Evolutionary conservation across 1,284 basidiomycete genomes (phyloP).

Genomic region (Boletus mariae): DNA sequence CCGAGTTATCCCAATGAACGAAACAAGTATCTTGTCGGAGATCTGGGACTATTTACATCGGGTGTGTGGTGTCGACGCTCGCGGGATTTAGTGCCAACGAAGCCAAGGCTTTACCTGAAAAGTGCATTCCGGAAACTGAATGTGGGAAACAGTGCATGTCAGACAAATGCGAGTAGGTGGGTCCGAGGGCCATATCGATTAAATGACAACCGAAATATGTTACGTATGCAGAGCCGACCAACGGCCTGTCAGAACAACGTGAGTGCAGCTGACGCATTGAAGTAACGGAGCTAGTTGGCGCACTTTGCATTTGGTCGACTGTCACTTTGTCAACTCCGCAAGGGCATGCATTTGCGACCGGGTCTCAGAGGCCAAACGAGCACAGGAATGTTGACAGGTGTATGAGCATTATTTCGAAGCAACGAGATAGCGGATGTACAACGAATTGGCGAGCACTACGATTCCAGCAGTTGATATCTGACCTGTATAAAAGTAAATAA

Average conservation of each 20-base stretch:
- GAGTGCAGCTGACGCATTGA: conserved; percentile 28
- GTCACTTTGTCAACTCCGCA: conserved; percentile 30
- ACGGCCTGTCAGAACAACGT: conserved; percentile 29
- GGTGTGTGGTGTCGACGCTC: conserved; percentile 36
- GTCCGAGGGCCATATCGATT: conserved; percentile 39
- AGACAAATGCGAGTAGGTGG: conserved; percentile 35
- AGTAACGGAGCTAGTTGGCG: conserved; percentile 32
- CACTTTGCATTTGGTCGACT: conserved; percentile 34
- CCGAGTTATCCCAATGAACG: conserved; percentile 36
- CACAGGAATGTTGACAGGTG: conserved; percentile 22
- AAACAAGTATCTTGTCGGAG: conserved; percentile 37
- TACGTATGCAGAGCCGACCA: conserved; percentile 29
- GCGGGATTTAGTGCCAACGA: conserved; percentile 35
- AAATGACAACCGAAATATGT: conserved; percentile 36
- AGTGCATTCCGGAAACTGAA: conserved; percentile 18
- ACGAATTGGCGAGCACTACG: conserved; percentile 26
- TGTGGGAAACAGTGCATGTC: conserved; percentile 35
- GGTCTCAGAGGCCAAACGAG: conserved; percentile 26
- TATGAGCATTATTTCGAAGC: conserved; percentile 23
- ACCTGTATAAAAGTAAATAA: conserved; percentile 12
- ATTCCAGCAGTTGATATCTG: conserved; percentile 20
- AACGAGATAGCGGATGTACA: conserved; percentile 24
- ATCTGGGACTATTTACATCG: conserved; percentile 35
- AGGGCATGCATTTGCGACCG: conserved; percentile 27
- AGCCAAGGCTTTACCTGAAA: conserved; percentile 34